Conservation (phyloP, 495 filamentous ascomycete genomes). For the Xylaria palmicola region DNA sequence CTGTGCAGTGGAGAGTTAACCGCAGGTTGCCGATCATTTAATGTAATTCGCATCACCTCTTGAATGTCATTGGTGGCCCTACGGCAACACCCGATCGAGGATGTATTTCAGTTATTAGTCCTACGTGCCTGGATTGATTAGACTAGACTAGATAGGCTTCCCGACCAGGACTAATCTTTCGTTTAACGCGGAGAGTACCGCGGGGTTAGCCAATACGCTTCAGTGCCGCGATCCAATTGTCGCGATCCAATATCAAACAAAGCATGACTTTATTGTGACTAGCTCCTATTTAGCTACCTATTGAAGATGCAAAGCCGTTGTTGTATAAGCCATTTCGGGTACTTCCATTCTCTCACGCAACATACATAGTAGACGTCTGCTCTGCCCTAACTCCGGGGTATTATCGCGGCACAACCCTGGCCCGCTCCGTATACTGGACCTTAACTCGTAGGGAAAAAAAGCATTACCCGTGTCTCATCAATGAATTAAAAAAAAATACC, state of each 20-base stretch:
- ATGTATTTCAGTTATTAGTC: background rate
- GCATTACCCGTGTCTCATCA: slow-evolving; percentile 1
- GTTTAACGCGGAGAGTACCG: no score
- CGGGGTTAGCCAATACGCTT: no score
- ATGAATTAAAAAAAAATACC: background rate
- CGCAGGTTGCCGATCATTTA: background rate
- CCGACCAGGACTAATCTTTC: background rate
- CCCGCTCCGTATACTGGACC: background rate
- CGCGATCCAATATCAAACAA: no score
- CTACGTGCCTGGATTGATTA: background rate
- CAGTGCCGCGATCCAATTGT: no score
- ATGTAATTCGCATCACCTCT: background rate
- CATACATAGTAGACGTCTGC: background rate
- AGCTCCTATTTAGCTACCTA: slow-evolving; percentile 13
- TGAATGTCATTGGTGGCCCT: slow-evolving; percentile 6
- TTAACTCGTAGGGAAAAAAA: slow-evolving; percentile 10
- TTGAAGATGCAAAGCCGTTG: slow-evolving; percentile 1
- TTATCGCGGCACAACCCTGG: slow-evolving; percentile 1
- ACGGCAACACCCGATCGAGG: background rate
- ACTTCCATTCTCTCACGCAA: background rate
- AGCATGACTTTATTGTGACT: no score
- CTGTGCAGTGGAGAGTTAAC: slow-evolving; percentile 3
- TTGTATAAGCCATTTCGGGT: background rate
- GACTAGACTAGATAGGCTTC: background rate
- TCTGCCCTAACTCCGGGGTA: slow-evolving; percentile 17